Evolutionary conservation across 306 rosid species (phyloP).

Genomic region (Erythrophleum fordii): DNA sequence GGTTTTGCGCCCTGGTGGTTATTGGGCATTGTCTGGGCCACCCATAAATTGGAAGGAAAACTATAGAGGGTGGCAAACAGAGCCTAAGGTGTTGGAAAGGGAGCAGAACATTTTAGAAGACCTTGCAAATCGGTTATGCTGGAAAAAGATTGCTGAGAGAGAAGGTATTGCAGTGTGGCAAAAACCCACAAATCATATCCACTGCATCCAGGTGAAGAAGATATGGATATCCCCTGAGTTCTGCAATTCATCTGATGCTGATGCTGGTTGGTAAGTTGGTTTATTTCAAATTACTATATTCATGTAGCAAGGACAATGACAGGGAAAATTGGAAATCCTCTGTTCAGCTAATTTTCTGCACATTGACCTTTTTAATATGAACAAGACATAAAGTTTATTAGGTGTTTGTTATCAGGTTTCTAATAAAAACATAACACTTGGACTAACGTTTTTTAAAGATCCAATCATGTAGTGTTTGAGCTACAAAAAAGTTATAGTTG

Average conservation of each 20-base stretch:
- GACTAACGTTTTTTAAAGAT: background rate
- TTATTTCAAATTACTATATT: conserved; percentile 10
- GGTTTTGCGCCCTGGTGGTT: conserved; percentile 64
- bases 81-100: conserved; percentile 44
- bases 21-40: conserved; percentile 71
- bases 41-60: conserved; percentile 67
- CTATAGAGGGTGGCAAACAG: conserved; percentile 51
- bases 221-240: conserved; percentile 42
- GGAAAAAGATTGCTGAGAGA: conserved; percentile 62
- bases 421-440: background rate
- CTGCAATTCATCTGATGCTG: conserved; percentile 51
- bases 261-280: conserved; percentile 58
- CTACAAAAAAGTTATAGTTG: background rate
- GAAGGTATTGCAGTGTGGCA: conserved; percentile 55
- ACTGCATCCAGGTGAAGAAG: conserved; percentile 45
- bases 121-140: conserved; percentile 56
- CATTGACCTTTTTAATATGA: background rate
- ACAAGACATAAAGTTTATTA: background rate
- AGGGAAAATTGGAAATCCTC: conserved; percentile 6
- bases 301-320: background rate
- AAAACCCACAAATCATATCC: conserved; percentile 48
- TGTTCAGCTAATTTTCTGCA: background rate
- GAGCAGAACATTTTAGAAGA: conserved; percentile 54
- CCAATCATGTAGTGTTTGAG: background rate
- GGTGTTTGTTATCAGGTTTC: background rate